These are phyloP conservation scores for Beauveria australis DNA, from an alignment of 2,329 filamentous ascomycete species.

Conservation along the genomic window DNA sequence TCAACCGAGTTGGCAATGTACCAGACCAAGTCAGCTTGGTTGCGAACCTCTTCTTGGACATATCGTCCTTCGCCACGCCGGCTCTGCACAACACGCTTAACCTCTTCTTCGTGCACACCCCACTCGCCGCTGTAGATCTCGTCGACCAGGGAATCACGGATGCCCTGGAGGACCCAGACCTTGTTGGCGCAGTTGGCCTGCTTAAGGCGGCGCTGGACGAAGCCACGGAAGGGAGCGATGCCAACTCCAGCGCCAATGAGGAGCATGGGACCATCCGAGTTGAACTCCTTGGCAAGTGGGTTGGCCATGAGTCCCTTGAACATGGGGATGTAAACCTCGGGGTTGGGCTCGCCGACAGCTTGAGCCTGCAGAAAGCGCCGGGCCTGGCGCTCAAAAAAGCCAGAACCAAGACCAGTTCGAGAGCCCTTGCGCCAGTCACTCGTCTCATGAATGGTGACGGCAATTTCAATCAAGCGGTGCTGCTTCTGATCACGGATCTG, in stretches of 20 bases:
- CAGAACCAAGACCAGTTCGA: conserved; percentile 82
- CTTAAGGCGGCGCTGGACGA: conserved; percentile 88
- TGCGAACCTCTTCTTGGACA: conserved; percentile 87
- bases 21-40: conserved; percentile 96
- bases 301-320: conserved; percentile 98
- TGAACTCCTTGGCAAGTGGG: conserved; percentile 84
- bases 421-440: conserved; percentile 64
- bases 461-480: conserved; percentile 83
- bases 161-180: conserved; percentile 91
- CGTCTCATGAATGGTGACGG: conserved; percentile 90
- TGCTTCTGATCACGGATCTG: conserved; percentile 59
- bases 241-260: conserved; percentile 94
- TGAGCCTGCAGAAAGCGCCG: conserved; percentile 62
- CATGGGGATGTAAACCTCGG: conserved; percentile 78
- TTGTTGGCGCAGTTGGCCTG: conserved; percentile 96
- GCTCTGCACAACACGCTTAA: conserved; percentile 74
- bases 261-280: conserved; percentile 92
- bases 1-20: conserved; percentile 96
- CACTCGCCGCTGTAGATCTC: conserved; percentile 96
- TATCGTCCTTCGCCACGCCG: conserved; percentile 75
- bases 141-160: conserved; percentile 88
- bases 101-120: conserved; percentile 82
- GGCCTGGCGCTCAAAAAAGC: conserved; percentile 85
- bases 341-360: conserved; percentile 45
- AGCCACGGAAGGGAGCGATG: conserved; percentile 94